phyloP scores from a whole-genome alignment of 176 grass and related monocot species.

The Elaeis guineensis region DNA sequence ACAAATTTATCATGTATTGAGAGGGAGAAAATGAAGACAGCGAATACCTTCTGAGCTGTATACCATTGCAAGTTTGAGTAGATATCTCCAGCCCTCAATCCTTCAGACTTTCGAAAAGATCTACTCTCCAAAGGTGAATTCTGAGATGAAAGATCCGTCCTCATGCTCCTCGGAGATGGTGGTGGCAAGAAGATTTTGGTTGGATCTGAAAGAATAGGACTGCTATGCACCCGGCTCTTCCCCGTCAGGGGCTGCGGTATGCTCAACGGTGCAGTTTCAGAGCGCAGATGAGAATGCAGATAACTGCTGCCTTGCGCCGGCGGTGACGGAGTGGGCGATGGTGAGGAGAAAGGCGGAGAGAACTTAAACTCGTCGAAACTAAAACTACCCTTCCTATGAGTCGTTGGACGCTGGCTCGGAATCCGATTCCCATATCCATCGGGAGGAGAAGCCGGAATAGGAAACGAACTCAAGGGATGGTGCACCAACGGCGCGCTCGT shows the following conservation, averaged over 20 bases:
- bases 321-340: slow-evolving; percentile 70
- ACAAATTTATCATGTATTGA: too few relatives aligned
- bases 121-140: slow-evolving; percentile 50
- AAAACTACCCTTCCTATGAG: slow-evolving; percentile 17
- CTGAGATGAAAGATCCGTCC: slow-evolving; percentile 24
- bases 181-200: slow-evolving; percentile 60
- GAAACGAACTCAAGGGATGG: slow-evolving; percentile 26
- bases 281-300: slow-evolving; percentile 35
- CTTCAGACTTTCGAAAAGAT: slow-evolving; percentile 44
- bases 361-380: slow-evolving; percentile 37
- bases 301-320: slow-evolving; percentile 46
- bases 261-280: slow-evolving; percentile 45
- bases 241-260: slow-evolving; percentile 36
- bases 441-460: not conserved
- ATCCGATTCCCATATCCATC: not conserved
- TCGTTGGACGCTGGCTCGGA: not conserved
- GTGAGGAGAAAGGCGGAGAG: slow-evolving; percentile 41
- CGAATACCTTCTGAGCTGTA: slow-evolving; percentile 58
- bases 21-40: not conserved
- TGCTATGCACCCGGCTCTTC: slow-evolving; percentile 39
- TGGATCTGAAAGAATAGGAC: slow-evolving; percentile 48
- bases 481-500: slow-evolving; percentile 20
- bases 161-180: slow-evolving; percentile 42
- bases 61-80: slow-evolving; percentile 32
- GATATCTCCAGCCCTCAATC: slow-evolving; percentile 35